Conservation (phyloP, 164 flowering plant genomes). For the Magnolia officinalis region DNA sequence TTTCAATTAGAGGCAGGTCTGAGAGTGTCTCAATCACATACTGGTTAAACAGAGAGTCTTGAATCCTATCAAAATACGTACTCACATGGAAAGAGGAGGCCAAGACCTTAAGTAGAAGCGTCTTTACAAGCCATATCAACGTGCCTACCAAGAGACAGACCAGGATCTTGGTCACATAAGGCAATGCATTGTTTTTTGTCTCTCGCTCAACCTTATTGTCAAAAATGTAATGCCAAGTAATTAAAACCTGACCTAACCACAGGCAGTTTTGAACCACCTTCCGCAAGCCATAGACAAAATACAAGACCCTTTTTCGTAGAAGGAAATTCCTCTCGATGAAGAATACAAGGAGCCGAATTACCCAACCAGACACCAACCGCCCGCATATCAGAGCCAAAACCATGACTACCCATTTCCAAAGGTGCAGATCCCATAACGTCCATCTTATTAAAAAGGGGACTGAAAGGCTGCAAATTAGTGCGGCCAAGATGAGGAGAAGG, state of each 20-base stretch:
- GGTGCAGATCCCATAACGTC: conserved; percentile 38
- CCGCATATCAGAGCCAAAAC: conserved; percentile 59
- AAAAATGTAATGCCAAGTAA: conserved; percentile 55
- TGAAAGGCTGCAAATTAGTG: conserved; percentile 32
- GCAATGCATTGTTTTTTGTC: conserved; percentile 25
- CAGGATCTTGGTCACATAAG: conserved; percentile 47
- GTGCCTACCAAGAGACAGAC: conserved; percentile 53
- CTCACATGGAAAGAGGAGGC: conserved; percentile 56
- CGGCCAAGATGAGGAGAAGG: conserved; percentile 38
- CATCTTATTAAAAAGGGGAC: conserved; percentile 23
- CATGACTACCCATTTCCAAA: conserved; percentile 72
- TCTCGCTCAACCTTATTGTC: conserved; percentile 40
- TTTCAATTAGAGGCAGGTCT: conserved; percentile 41
- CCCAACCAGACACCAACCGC: conserved; percentile 67
- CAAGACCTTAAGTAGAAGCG: conserved; percentile 43
- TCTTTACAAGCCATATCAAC: conserved; percentile 47
- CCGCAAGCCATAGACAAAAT: conserved; percentile 68
- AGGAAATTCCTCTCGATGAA: conserved; percentile 59
- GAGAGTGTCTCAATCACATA: conserved; percentile 56
- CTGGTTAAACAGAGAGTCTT: conserved; percentile 51
- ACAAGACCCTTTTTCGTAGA: conserved; percentile 53
- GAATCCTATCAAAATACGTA: conserved; percentile 56
- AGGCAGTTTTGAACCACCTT: conserved; percentile 63
- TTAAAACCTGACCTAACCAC: conserved; percentile 59
- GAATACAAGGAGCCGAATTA: conserved; percentile 46